Evolutionary conservation across 495 filamentous ascomycete genomes (phyloP), one percentile per base, ranked within the genome.

Genomic region (Podospora fimiseda): DNA sequence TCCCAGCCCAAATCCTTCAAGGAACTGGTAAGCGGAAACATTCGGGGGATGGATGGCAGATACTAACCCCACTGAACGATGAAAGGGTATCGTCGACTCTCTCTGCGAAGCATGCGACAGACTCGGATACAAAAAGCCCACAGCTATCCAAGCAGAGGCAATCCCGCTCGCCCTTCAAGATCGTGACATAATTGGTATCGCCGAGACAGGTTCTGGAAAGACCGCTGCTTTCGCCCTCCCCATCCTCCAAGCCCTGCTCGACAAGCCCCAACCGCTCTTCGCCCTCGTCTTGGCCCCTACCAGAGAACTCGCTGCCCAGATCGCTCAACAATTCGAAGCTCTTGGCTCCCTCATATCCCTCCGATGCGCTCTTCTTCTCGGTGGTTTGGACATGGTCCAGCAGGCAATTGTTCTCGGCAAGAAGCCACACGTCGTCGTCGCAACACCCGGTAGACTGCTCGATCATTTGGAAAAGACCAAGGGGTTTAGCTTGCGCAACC

Each of bases 401-500:
- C 93, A 98, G 65, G 68, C 85, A 1, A 92, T 98, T 53, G 83
- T 89, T 0, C 78, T 98, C 1, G 88, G 85, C 7, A 96, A 95
- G 77, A 91, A 89, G 52, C 92, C 92, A 2, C 92, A 97, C 53
- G 82, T 95, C 11, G 66, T 96, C 30, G 84, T 89, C 15, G 93
- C 92, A 0, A 96, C 93, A 0, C 93, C 93, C 0, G 92, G 93
- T 44, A 81, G 93, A 48, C 70, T 98, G 9, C 74, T 96, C 2
- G 93, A 98, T 60, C 93, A 98, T 65, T 73, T 96, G 9, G 91
- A 98, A 67, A 95, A 95, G 65, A 98, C 93, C 6, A 96, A 95
- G 65, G 92, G 93, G 8, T 98, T 98, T 68, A 88, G 83, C 7
- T 70, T 96, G 36, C 62, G 63, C 5, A 72, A 71, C 14, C 71